Conservation (phyloP, 108 stramenopile species). For the Discostella pseudostelligera region DNA sequence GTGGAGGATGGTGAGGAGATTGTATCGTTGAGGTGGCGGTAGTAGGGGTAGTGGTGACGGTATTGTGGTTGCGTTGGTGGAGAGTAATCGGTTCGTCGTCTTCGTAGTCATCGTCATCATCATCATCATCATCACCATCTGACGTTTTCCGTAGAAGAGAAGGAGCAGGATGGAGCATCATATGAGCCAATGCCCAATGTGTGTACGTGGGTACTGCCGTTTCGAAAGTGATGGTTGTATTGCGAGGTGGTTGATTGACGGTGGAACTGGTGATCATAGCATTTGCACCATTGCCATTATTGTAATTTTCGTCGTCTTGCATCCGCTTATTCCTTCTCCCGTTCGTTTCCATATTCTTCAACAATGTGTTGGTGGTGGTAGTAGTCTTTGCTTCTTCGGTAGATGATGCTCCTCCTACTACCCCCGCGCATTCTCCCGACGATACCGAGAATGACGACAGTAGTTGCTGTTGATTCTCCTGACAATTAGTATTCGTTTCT, state of each 20-base stretch:
- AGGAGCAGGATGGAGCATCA: constrained; percentile 37
- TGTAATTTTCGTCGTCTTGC: constrained; percentile 6
- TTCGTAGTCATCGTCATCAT: constrained; percentile 14
- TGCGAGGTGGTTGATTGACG: constrained; percentile 9
- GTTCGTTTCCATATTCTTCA: constrained; percentile 20
- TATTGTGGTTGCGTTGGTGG: too few species aligned
- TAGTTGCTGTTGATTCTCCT: too few species aligned
- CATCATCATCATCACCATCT: neutral
- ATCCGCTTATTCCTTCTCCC: constrained; percentile 13
- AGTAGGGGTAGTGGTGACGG: neutral
- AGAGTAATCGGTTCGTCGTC: too few species aligned
- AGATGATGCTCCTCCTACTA: too few species aligned
- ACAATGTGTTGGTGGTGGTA: constrained; percentile 30
- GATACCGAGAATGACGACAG: too few species aligned
- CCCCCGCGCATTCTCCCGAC: too few species aligned
- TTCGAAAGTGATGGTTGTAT: constrained; percentile 47
- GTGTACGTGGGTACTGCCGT: constrained; percentile 73
- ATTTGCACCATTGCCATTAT: too few species aligned
- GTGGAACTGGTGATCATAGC: too few species aligned
- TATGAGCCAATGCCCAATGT: constrained; percentile 68
- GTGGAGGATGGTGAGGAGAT: constrained; percentile 1
- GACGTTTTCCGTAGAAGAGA: too few species aligned
- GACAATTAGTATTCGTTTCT: too few species aligned
- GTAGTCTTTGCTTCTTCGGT: too few species aligned
- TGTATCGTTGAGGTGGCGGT: neutral